Evolutionary conservation across 2,329 filamentous ascomycete genomes (phyloP).

Genomic region (Colletotrichum graminicola): DNA sequence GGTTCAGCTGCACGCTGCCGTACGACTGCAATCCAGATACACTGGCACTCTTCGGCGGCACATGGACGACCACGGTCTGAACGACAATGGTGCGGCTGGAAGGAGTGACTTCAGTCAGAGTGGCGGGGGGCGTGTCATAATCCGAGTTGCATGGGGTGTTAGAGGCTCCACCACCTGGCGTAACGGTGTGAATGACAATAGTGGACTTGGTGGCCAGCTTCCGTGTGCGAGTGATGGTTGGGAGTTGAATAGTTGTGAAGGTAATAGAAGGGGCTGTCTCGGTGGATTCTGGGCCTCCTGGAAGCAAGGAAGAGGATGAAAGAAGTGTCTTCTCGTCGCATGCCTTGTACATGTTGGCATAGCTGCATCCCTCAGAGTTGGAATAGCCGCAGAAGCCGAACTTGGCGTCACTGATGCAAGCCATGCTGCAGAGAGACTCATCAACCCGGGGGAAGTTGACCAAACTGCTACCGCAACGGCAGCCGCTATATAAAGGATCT

Average conservation of each 20-base stretch:
- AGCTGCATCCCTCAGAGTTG: conserved; percentile 18
- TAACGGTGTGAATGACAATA: conserved; percentile 17
- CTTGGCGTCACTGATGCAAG: conserved; percentile 21
- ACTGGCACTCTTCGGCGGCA: conserved; percentile 15
- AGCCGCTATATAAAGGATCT: neutral
- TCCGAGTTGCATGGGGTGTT: conserved; percentile 6
- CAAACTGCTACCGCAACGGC: conserved; percentile 36
- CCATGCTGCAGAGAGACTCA: conserved; percentile 32
- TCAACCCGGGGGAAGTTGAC: conserved; percentile 14
- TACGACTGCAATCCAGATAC: conserved; percentile 12
- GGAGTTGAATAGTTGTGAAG: conserved; percentile 25
- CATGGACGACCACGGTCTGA: conserved; percentile 31
- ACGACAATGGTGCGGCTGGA: conserved; percentile 12
- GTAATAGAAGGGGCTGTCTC: conserved; percentile 16
- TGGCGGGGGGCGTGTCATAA: neutral
- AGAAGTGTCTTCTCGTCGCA: conserved; percentile 13
- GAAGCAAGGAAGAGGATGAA: neutral
- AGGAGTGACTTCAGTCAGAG: neutral
- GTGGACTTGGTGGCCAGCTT: conserved; percentile 30
- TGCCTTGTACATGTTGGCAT: conserved; percentile 32
- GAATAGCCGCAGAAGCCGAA: conserved; percentile 28
- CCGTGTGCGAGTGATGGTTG: conserved; percentile 35
- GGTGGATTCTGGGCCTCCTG: neutral
- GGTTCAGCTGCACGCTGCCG: conserved; percentile 16
- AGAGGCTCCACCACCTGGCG: neutral